Base-by-base conservation (phyloP, 352 stramenopile species). In the Pelagophyceae sp. region DNA sequence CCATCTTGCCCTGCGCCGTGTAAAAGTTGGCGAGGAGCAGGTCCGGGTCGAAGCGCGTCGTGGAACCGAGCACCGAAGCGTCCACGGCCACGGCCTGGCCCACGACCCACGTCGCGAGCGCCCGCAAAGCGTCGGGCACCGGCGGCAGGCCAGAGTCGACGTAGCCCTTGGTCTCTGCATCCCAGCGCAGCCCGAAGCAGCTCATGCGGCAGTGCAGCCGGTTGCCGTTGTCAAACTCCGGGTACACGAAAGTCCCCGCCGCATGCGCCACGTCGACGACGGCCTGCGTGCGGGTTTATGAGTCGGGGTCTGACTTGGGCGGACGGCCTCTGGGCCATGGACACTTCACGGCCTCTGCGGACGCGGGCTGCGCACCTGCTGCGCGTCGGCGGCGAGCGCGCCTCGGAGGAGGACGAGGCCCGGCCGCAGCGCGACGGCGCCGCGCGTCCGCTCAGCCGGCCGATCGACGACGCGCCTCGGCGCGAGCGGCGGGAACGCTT, bases 1-100 rank as follows among this genome's bases (percentile, higher is more conserved):
- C 87, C 58, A 90, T 91, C 78, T 86, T 82, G 0, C 87, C 87
- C 29, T 85, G 85, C 76, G 89, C 89, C 77, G 90, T 90, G 81
- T 90, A 90, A 65, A 89, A 91, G 76, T 90, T 90, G 70, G 90
- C 86, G 29, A 90, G 85, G 63, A 85, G 90, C 67, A 91, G 87
- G 40, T 91, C 86, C 0, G 86, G 87, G 29, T 38, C 78, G 80
- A 91, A 86, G 19, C 60, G 45, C 6, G 38, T 17, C 78, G 84
- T 90, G 29, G 76, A 76, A n/a, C 87, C 87, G 80, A 90, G 78
- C 25, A 90, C 86, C 15, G 77, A 72, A 1, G 77, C 69, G 33
- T 91, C 86, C 11, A 84, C 78, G 1, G 77, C 67, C 0, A 72
- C 78, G 2, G 87, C 87, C 3, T 81, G 78, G 0, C 85, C 61